phyloP scores from a whole-genome alignment of 768 basidiomycete species.

The Macrolepiota dolichaula region DNA sequence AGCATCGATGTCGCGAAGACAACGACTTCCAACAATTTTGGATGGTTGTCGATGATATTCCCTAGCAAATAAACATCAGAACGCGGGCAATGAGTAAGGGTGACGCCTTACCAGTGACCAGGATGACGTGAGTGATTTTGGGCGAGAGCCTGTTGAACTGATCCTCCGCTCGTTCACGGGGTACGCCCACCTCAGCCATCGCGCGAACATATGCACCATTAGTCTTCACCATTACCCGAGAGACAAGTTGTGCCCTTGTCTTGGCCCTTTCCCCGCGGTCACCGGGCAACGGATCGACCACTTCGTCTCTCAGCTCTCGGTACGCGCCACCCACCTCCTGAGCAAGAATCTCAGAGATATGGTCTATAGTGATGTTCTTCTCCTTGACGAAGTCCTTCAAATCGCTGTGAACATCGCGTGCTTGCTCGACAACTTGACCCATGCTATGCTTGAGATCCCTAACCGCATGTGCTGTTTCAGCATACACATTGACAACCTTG shows the following conservation, averaged over 20 bases:
- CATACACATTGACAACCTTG: not conserved
- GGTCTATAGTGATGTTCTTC: not conserved
- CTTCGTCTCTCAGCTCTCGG: constrained; percentile 1
- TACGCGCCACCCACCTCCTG: not conserved
- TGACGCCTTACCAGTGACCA: constrained; percentile 7
- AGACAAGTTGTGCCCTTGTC: constrained; percentile 3
- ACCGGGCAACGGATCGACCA: constrained; percentile 12
- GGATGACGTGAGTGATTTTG: not conserved
- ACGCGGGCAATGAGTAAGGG: not conserved
- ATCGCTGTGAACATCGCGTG: not conserved
- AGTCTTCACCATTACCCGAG: constrained; percentile 2
- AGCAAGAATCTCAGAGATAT: not conserved
- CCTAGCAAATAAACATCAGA: constrained; percentile 19
- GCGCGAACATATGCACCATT: constrained; percentile 1
- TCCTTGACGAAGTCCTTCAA: not conserved
- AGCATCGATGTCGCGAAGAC: constrained; percentile 19
- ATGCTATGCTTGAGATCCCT: not conserved
- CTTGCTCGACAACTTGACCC: not conserved
- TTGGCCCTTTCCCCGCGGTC: constrained; percentile 3
- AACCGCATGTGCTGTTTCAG: not conserved
- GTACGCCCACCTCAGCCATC: not conserved
- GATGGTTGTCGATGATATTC: constrained; percentile 34
- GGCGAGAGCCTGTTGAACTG: not conserved
- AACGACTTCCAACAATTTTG: constrained; percentile 21
- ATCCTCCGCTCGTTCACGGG: constrained; percentile 6